These are phyloP conservation scores for Liquidambar formosana DNA, from an alignment of 164 flowering plant genomes.

Conservation along the genomic window DNA sequence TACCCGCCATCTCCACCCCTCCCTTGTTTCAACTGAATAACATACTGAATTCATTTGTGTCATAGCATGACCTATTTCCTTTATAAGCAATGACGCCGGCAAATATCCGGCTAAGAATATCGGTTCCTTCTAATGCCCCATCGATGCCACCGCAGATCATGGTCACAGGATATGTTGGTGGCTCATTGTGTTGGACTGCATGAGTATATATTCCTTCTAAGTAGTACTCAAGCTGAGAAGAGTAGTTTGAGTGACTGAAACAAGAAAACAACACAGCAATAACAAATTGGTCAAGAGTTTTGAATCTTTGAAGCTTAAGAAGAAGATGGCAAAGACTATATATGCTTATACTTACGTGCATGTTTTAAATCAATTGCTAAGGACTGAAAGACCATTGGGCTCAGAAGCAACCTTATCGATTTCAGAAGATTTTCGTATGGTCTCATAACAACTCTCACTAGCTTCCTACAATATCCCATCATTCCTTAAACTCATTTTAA, in stretches of 20 bases:
- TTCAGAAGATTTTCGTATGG: slow-evolving; percentile 31
- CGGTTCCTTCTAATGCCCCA: slow-evolving; percentile 12
- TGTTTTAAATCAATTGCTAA: slow-evolving; percentile 33
- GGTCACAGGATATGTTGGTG: slow-evolving; percentile 16
- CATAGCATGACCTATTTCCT: slow-evolving; percentile 18
- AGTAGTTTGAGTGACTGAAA: neutral
- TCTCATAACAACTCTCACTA: slow-evolving; percentile 41
- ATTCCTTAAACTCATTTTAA: neutral
- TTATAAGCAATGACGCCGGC: slow-evolving; percentile 19
- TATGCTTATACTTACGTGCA: slow-evolving; percentile 27
- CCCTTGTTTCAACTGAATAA: slow-evolving; percentile 18
- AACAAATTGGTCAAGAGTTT: no score
- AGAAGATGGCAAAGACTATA: no score
- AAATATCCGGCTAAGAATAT: slow-evolving; percentile 18
- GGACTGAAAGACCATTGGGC: slow-evolving; percentile 30
- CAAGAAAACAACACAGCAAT: neutral
- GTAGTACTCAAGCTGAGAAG: neutral
- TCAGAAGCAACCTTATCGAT: slow-evolving; percentile 28
- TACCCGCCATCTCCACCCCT: slow-evolving; percentile 56
- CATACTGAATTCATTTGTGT: neutral
- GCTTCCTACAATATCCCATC: slow-evolving; percentile 24
- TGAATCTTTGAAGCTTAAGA: no score
- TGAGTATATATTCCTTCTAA: neutral
- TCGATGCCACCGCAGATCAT: slow-evolving; percentile 23
- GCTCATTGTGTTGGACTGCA: slow-evolving; percentile 30